Percentiles rank a stretch among this genome's conserved stretches.
phyloP scores from a whole-genome alignment of 176 grass and related monocot genomes.

The Musa schizocarpa region DNA sequence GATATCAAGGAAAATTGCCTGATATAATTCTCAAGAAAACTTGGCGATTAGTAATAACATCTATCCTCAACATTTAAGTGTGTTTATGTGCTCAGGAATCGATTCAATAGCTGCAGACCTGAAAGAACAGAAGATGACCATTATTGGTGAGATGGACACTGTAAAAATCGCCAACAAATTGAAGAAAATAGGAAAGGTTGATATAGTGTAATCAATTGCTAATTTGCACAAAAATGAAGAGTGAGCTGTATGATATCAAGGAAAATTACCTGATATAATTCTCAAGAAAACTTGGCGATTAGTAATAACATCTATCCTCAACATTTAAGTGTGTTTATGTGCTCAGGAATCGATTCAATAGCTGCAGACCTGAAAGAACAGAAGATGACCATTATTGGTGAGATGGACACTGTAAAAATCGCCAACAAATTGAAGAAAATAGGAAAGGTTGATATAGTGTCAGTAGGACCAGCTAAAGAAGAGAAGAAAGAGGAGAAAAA shows the following conservation, averaged over 20 bases:
- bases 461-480: constrained; percentile 2
- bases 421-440: constrained; percentile 8
- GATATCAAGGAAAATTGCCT: too few species aligned
- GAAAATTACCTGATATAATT: too few species aligned
- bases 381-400: not conserved
- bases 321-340: too few species aligned
- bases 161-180: constrained; percentile 3
- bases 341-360: constrained; percentile 3
- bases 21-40: too few species aligned
- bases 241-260: too few species aligned
- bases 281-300: too few species aligned
- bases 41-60: too few species aligned
- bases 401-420: not conserved
- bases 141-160: not conserved
- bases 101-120: constrained; percentile 3
- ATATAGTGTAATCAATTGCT: too few species aligned
- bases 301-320: too few species aligned
- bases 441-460: constrained; percentile 4
- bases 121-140: constrained; percentile 8
- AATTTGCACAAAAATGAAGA: too few species aligned
- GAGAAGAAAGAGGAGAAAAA: constrained; percentile 13
- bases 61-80: too few species aligned
- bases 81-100: not conserved
- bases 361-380: constrained; percentile 5
- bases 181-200: constrained; percentile 7